Evolutionary conservation across 2,329 filamentous ascomycete genomes (phyloP).

Genomic region (Pyrenochaeta sp.): DNA sequence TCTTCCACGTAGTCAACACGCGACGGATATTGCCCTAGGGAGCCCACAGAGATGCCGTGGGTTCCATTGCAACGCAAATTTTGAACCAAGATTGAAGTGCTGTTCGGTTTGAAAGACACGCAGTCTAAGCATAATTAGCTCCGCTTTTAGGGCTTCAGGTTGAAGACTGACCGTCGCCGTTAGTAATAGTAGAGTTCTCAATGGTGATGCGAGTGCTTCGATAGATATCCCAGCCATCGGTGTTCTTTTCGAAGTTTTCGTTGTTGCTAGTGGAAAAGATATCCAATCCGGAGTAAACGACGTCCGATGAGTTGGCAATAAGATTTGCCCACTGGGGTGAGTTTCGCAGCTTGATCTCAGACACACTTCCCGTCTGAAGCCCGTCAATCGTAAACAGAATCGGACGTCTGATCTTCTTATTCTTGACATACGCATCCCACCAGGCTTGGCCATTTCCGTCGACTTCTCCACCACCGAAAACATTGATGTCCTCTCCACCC

Average conservation of each 20-base stretch:
- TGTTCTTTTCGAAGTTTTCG: constrained; percentile 23
- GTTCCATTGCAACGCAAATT: constrained; percentile 70
- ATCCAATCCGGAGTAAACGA: constrained; percentile 35
- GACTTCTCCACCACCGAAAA: constrained; percentile 63
- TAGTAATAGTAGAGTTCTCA: constrained; percentile 66
- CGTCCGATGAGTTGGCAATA: constrained; percentile 56
- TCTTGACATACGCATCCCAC: constrained; percentile 13
- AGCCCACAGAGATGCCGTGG: constrained; percentile 73
- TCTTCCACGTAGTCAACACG: constrained; percentile 71
- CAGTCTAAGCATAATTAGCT: constrained; percentile 57
- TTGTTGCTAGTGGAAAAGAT: constrained; percentile 19
- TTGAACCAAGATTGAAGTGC: constrained; percentile 70
- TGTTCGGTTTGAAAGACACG: constrained; percentile 73
- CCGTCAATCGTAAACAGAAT: constrained; percentile 11
- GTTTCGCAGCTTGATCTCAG: constrained; percentile 9
- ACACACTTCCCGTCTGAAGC: constrained; percentile 11
- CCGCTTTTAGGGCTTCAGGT: no score
- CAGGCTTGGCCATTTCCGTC: constrained; percentile 67
- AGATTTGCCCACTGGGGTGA: constrained; percentile 50
- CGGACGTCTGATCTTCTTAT: constrained; percentile 14
- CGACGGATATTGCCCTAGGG: constrained; percentile 68
- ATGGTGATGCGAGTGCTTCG: constrained; percentile 65
- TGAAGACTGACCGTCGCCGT: constrained; percentile 46
- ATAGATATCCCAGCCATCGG: constrained; percentile 62
- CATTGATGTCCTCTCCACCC: constrained; percentile 67